Evolutionary conservation across 768 basidiomycete species (phyloP).

Genomic region (Auriscalpium microsporum): DNA sequence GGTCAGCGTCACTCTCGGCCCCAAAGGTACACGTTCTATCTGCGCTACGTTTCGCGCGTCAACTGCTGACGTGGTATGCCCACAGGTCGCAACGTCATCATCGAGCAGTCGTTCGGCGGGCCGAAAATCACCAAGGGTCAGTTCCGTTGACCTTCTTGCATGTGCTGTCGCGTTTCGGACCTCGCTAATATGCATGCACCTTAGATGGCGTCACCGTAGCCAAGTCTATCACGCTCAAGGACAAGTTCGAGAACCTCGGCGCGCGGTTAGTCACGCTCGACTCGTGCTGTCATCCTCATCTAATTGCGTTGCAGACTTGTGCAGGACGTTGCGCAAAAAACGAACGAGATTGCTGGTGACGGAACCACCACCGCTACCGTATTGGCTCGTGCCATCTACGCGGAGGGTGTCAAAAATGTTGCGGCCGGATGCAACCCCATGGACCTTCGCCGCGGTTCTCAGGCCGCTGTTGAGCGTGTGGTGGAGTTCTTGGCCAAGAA

Average conservation of each 20-base stretch:
- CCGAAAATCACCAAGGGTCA: constrained; percentile 94
- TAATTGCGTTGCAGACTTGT: constrained; percentile 52
- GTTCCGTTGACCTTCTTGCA: constrained; percentile 13
- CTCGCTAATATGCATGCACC: background rate
- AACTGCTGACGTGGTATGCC: constrained; percentile 12
- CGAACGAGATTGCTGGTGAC: constrained; percentile 95
- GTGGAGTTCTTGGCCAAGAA: constrained; percentile 83
- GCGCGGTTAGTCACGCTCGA: constrained; percentile 64
- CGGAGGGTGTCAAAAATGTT: constrained; percentile 98
- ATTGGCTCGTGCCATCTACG: constrained; percentile 93
- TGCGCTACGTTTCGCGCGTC: background rate
- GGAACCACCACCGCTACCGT: constrained; percentile 98
- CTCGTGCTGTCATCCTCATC: background rate
- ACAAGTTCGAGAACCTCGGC: constrained; percentile 99
- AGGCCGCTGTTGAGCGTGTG: constrained; percentile 89
- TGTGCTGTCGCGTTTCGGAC: too few species aligned
- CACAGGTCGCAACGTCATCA: constrained; percentile 92
- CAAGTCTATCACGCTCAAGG: constrained; percentile 87
- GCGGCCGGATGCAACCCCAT: constrained; percentile 99
- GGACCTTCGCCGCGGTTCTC: constrained; percentile 97
- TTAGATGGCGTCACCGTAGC: constrained; percentile 96
- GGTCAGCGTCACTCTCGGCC: constrained; percentile 92
- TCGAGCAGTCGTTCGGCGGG: constrained; percentile 85
- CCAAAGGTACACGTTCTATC: constrained; percentile 57
- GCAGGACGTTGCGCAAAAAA: constrained; percentile 93